Base-by-base conservation (phyloP, 371 early-diverging fungal genomes). In the Encephalitozoon intestinalis region DNA sequence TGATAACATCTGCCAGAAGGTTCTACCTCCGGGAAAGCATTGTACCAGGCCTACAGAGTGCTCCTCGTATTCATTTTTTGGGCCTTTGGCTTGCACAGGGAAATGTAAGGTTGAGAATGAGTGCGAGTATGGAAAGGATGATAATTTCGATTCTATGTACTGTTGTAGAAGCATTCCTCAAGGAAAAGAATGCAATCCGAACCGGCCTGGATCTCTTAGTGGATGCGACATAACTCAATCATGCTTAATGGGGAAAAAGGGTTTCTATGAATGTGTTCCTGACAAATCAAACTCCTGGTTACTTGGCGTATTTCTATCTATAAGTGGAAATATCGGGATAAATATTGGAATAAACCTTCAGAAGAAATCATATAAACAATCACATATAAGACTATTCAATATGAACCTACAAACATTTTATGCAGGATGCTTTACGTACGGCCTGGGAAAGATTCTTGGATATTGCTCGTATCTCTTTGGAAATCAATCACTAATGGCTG, bases 261-360 rank as follows among this genome's bases (percentile, higher is more conserved):
- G 75, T n/a, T 65, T 53, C 23, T 73, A 80, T 75, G 73, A 67
- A n/a, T 86, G 86, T 72, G 63, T 49, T 46, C 79, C 82, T 23
- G 52, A 64, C n/a, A 66, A 70, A 49, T 41, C 39, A 21, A 79
- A 73, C 23, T 44, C 67, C 15, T 86, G 86, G 86, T 63, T 82
- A 28, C 39, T 91, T 31, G 92, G 92, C 4, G 87, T 90, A 26
- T 73, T 91, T 26, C 84, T 91, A 64, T 87, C 87, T 18, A 77
- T 92, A 34, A 78, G 88, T 28, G 91, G 91, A 44, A 90, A 90
- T 34, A 82, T 89, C 11, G 82, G 88, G 1, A 85, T 90, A 31
- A 92, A 91, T 81, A 73, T 91, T 63, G 92, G 92, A n/a, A 83
- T 92, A 37, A 92, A 92, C 75, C 80, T 91, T 52, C 92, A 92